phyloP scores from a whole-genome alignment of 495 filamentous ascomycete genomes.

The Tetracladium setigerum region DNA sequence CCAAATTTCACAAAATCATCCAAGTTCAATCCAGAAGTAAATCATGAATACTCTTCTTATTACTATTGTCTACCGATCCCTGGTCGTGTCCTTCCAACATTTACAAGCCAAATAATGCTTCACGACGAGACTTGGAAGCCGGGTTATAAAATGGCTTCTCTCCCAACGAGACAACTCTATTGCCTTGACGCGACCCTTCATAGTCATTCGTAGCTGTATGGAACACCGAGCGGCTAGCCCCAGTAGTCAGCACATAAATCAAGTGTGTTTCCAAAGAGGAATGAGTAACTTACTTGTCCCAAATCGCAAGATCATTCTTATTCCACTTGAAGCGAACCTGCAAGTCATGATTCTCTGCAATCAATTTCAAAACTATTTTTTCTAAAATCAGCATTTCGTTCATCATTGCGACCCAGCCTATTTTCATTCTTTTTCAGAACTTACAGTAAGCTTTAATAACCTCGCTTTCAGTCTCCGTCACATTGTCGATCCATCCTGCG shows the following conservation, averaged over 20 bases:
- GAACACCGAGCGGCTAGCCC: slow-evolving; percentile 35
- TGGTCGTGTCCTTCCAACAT: not conserved
- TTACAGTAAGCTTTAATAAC: slow-evolving; percentile 5
- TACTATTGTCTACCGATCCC: too few species aligned
- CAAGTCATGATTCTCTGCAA: slow-evolving; percentile 70
- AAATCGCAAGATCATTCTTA: slow-evolving; percentile 61
- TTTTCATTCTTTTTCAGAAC: not conserved
- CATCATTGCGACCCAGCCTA: too few species aligned
- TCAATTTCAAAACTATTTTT: not conserved
- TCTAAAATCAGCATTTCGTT: too few species aligned
- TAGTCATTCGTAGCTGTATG: slow-evolving; percentile 62
- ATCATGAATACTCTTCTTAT: too few species aligned
- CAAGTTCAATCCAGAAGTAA: too few species aligned
- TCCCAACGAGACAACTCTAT: slow-evolving; percentile 54
- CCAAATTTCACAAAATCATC: too few species aligned
- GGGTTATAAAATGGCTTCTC: slow-evolving; percentile 53
- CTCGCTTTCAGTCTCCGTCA: slow-evolving; percentile 4
- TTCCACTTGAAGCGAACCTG: slow-evolving; percentile 64
- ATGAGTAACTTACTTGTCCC: slow-evolving; percentile 53
- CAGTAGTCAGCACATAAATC: not conserved
- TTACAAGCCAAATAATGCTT: slow-evolving; percentile 1
- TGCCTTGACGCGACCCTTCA: slow-evolving; percentile 45
- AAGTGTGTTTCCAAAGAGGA: not conserved
- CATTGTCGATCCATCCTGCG: slow-evolving; percentile 17
- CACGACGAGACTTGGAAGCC: not conserved